A percentile compares a stretch with the other conserved stretches of the same genome.
These are phyloP conservation scores for Suillus subalutaceus DNA, from an alignment of 768 basidiomycete species.

Conservation along the genomic window DNA sequence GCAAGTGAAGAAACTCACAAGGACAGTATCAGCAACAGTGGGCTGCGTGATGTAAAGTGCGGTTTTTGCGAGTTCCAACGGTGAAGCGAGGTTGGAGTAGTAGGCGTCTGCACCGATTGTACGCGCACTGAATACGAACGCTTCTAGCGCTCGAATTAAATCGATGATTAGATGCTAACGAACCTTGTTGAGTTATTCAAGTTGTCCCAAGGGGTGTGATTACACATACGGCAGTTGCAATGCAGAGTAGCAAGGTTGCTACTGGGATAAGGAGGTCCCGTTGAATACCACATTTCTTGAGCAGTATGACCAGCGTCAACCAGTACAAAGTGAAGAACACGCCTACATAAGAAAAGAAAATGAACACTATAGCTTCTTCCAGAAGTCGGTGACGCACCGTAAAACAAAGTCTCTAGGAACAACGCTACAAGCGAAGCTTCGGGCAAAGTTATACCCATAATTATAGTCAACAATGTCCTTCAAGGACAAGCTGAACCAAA, in stretches of 20 bases:
- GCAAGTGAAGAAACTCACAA: not conserved
- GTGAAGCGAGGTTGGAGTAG: not conserved
- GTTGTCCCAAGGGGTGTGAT: not conserved
- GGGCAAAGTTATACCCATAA: not conserved
- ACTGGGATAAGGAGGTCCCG: not conserved
- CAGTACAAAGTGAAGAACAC: not conserved
- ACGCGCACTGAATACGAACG: not conserved
- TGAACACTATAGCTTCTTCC: not conserved
- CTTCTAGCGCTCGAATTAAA: not conserved
- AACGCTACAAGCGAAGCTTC: not conserved
- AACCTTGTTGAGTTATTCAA: not conserved
- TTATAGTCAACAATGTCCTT: not conserved
- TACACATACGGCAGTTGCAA: not conserved
- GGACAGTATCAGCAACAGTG: not conserved
- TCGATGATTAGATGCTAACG: not conserved
- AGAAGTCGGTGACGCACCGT: not conserved
- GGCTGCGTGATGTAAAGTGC: not conserved
- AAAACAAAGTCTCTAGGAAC: not conserved
- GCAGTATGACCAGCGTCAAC: not conserved
- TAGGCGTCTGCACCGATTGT: not conserved
- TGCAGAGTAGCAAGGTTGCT: not conserved
- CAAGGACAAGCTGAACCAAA: not conserved
- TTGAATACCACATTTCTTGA: slow-evolving; percentile 1
- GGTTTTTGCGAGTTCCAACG: not conserved
- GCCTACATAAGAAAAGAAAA: not conserved